Percentiles rank a stretch among this genome's conserved stretches.
Evolutionary conservation across 306 rosid genomes (phyloP).

Genomic region (Sesbania bispinosa): DNA sequence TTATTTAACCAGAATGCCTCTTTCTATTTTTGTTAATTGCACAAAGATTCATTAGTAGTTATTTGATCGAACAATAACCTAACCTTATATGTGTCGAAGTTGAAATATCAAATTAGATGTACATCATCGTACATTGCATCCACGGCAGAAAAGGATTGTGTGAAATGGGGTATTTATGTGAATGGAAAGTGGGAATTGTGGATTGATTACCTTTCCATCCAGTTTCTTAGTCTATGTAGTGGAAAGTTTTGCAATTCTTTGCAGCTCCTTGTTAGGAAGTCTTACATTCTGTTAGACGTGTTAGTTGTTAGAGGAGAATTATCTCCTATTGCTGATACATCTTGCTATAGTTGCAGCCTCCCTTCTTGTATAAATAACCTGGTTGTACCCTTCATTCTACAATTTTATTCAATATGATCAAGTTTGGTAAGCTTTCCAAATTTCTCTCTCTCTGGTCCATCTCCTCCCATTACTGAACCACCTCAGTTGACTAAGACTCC

Average conservation of each 20-base stretch:
- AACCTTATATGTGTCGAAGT: background rate
- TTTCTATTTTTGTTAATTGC: background rate
- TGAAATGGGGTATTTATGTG: background rate
- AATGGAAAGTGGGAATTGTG: background rate
- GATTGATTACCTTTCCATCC: background rate
- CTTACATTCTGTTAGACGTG: no score
- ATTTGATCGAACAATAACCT: background rate
- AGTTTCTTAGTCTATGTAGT: background rate
- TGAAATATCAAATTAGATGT: slow-evolving; percentile 2
- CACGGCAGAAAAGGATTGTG: background rate
- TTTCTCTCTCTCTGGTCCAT: no score
- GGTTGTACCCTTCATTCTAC: no score
- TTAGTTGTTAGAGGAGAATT: no score
- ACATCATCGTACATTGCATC: background rate
- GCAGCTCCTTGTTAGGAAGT: no score
- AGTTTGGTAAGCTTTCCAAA: no score
- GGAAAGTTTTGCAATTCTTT: background rate
- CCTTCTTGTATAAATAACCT: no score
- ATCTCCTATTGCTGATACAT: no score
- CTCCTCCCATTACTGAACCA: no score
- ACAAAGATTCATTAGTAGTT: slow-evolving; percentile 12
- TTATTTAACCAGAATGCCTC: background rate
- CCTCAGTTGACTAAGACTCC: no score
- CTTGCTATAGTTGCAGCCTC: no score
- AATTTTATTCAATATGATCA: no score